Base-by-base conservation (phyloP, 2,329 filamentous ascomycete species). In the Graphium sp. region DNA sequence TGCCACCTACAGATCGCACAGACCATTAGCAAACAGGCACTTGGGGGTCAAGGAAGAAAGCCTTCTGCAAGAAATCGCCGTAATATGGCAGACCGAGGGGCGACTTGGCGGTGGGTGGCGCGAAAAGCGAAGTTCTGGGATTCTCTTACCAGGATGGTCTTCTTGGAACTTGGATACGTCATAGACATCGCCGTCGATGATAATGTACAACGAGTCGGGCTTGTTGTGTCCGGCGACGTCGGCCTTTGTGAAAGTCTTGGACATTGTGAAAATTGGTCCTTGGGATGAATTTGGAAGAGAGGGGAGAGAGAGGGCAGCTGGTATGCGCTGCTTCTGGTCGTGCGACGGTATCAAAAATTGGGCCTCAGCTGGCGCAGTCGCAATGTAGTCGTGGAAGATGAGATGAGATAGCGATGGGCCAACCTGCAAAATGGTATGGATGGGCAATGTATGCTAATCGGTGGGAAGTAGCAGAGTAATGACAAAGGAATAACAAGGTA, bases 191-290 rank as follows among this genome's bases (percentile, higher is more conserved):
- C 85, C 79, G 41, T 95, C 87, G 40, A 95, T 74, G 39, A 91
- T 71, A 46, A 95, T 81, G 71, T 75, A 95, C 35, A 94, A 64
- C 48, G 75, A 76, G 46, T 83, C 73, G 25, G 75, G 55, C 59
- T 87, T 93, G 65, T 83, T 93, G 56, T 95, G 85, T 56, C 79
- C 73, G 48, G 85, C 75, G 37, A 98, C 87, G 50, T 94, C 85
- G 59, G 68, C 68, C 39, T 74, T 65, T 31, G 75, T 78, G 52
- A 93, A 94, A 18, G 70, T 77, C 58, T 89, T 80, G 28, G 85
- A 79, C 89, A 98, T 98, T 44, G 33, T 66, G 38, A 32, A 15
- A 33, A 18, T 20, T 14, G 30, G 19, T 16, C 21, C 10, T 30
- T 18, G 25, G 21, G 31, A 29, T 32, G 14, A 19, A 26, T 28